These are phyloP conservation scores for Rhizopus sp. DNA, from an alignment of 371 early-diverging fungal species.

Conservation along the genomic window DNA sequence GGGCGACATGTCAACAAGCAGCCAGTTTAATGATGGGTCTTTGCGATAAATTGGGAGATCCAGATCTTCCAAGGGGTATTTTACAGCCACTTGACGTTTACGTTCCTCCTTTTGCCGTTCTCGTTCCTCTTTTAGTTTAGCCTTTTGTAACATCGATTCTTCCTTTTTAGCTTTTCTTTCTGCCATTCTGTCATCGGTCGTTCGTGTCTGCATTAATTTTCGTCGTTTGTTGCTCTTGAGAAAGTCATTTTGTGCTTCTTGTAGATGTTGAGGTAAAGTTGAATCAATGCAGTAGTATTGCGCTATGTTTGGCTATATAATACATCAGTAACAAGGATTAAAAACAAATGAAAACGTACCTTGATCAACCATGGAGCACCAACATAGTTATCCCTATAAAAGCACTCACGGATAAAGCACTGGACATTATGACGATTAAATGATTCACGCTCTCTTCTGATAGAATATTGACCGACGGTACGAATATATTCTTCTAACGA, in stretches of 20 bases:
- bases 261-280: constrained; percentile 48
- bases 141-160: constrained; percentile 35
- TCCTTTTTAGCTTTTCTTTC: constrained; percentile 51
- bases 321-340: not conserved
- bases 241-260: constrained; percentile 46
- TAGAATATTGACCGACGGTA: constrained; percentile 21
- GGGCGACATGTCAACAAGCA: constrained; percentile 45
- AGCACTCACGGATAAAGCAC: constrained; percentile 68
- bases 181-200: constrained; percentile 34
- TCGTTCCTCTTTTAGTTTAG: constrained; percentile 44
- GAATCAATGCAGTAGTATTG: constrained; percentile 51
- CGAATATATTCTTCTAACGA: constrained; percentile 36
- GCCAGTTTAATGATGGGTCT: constrained; percentile 48
- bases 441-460: constrained; percentile 37
- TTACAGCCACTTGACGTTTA: constrained; percentile 48
- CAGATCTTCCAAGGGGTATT: constrained; percentile 67
- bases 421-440: constrained; percentile 64
- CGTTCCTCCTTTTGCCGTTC: constrained; percentile 32
- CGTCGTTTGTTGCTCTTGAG: constrained; percentile 22
- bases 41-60: constrained; percentile 57
- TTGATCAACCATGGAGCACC: constrained; percentile 73
- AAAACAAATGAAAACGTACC: constrained; percentile 36
- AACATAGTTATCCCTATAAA: constrained; percentile 60
- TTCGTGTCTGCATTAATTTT: constrained; percentile 25
- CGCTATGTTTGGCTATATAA: constrained; percentile 43